Base-by-base conservation (phyloP, 495 filamentous ascomycete genomes). In the Hypomontagnella submonticulosa region DNA sequence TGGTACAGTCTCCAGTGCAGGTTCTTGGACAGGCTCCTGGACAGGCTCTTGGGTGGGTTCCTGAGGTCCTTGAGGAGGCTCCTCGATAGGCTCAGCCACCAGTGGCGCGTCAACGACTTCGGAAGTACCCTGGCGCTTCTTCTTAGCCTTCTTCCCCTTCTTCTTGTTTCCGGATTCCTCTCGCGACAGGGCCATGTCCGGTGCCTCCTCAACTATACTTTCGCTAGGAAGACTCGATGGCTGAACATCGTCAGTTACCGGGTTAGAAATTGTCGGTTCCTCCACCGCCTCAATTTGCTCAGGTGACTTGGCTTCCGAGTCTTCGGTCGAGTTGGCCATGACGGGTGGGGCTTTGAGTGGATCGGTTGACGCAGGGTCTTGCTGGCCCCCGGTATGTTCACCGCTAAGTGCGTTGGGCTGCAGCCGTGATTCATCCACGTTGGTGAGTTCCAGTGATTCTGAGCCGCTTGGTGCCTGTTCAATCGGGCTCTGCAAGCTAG, bases 111-210 rank as follows among this genome's bases (percentile, higher is more conserved):
- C 71, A 27, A 57, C 49, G 7, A 44, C 27, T 32, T 71, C 61
- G 4, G 13, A 47, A 18, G 23, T 38, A 41, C 61, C 64, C 37
- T 71, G 68, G 13, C 41, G 40, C 46, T 63, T 59, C 33, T 69
- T 61, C 56, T 65, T 57, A 13, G 53, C 59, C 60, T 66, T 72
- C 47, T 74, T 71, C 41, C 33, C 54, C 54, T 74, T 66, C 59
- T 75, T 73, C 61, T 65, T 66, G 51, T 37, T 37, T 1, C 15
- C 41, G 34, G 38, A 20, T 59, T 69, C 47, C 7, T 57, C 54
- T 19, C 1, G 36, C 27, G 49, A 27, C 27, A 50, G 37, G 13
- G 49, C 27, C 18, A 48, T 56, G 46, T 67, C 49, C 18, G 12
- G 51, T 38, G 53, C 30, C 32, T 62, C 53, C 2, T 58, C 56